Percentiles rank a stretch among this genome's conserved stretches.
These are phyloP conservation scores for Amaranthus palmeri DNA, from an alignment of 148 eudicot species.

Conservation along the genomic window DNA sequence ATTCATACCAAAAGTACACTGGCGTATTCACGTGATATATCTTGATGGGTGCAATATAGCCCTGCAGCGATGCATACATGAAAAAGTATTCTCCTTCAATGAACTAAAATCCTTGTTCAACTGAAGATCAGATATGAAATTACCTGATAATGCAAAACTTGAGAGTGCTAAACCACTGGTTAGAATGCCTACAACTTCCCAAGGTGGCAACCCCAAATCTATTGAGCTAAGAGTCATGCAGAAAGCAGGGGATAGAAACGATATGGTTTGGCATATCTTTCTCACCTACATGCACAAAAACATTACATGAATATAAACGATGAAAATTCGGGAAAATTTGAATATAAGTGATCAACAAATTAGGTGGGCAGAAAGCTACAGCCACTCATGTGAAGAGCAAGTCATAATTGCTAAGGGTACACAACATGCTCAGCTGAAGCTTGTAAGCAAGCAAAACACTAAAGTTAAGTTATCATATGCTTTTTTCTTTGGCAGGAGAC, in stretches of 20 bases:
- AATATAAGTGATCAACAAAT: background rate
- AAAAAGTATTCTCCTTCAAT: background rate
- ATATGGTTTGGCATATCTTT: conserved; percentile 87
- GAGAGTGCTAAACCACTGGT: conserved; percentile 91
- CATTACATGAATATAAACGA: background rate
- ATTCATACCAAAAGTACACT: conserved; percentile 86
- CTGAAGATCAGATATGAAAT: background rate
- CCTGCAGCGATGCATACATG: conserved; percentile 39
- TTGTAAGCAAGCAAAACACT: too few relatives aligned
- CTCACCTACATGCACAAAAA: conserved; percentile 56
- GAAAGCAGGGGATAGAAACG: conserved; percentile 87
- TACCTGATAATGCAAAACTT: conserved; percentile 97
- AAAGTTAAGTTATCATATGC: too few relatives aligned
- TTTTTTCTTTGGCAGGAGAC: too few relatives aligned
- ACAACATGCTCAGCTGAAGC: background rate
- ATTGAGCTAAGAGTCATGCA: conserved; percentile 88
- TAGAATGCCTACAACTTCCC: conserved; percentile 79
- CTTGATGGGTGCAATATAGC: conserved; percentile 97
- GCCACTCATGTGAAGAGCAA: background rate
- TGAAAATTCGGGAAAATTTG: background rate
- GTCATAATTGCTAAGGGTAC: background rate
- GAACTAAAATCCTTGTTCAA: background rate
- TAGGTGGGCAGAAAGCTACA: background rate
- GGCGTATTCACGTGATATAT: conserved; percentile 95
- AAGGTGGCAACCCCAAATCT: conserved; percentile 79